A percentile compares a stretch with the other conserved stretches of the same genome.
Evolutionary conservation across 1,284 basidiomycete genomes (phyloP).

Genomic region (Amylostereum areolatum): DNA sequence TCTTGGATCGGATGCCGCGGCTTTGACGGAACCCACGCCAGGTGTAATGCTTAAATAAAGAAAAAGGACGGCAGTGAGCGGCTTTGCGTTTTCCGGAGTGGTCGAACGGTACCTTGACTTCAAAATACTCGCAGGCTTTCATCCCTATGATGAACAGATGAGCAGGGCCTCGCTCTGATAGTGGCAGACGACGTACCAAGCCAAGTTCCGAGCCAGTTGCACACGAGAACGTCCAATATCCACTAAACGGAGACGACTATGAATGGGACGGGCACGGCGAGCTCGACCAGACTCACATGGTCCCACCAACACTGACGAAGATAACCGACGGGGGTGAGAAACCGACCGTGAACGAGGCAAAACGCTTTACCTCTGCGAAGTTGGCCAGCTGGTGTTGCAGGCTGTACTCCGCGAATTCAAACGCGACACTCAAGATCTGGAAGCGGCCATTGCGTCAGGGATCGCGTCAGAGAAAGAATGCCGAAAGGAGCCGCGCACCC

Average conservation of each 20-base stretch:
- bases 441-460: slow-evolving; percentile 1
- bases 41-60: slow-evolving; percentile 54
- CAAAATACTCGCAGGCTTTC: slow-evolving; percentile 79
- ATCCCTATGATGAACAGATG: slow-evolving; percentile 47
- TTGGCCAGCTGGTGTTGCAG: slow-evolving; percentile 79
- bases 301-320: slow-evolving; percentile 77
- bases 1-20: slow-evolving; percentile 68
- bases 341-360: slow-evolving; percentile 11
- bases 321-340: slow-evolving; percentile 6
- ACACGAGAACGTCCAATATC: slow-evolving; percentile 78
- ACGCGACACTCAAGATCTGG: slow-evolving; percentile 79
- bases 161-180: slow-evolving; percentile 3
- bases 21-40: slow-evolving; percentile 81
- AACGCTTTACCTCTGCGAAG: slow-evolving; percentile 63
- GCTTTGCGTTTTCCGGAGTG: neutral
- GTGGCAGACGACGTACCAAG: slow-evolving; percentile 42
- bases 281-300: slow-evolving; percentile 50
- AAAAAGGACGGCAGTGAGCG: neutral
- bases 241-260: slow-evolving; percentile 40
- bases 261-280: slow-evolving; percentile 7
- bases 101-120: slow-evolving; percentile 61
- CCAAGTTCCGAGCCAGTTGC: slow-evolving; percentile 83
- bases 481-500: slow-evolving; percentile 40
- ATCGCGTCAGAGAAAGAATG: slow-evolving; percentile 3
- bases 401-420: slow-evolving; percentile 82